Base-by-base conservation (phyloP, 305 asterid species). In the Fraxinus ornus region DNA sequence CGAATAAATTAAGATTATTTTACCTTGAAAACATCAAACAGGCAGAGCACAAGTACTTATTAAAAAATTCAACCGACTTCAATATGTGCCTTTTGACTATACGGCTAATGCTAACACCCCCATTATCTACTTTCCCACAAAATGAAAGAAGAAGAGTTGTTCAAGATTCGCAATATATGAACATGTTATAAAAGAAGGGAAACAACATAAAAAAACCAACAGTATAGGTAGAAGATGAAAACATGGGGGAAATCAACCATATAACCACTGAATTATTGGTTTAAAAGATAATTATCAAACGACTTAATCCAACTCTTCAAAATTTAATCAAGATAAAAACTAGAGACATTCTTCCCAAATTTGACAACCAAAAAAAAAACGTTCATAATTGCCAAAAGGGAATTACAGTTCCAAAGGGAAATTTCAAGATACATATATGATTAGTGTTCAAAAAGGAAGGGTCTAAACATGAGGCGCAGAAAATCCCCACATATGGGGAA, bases 91-190 rank as follows among this genome's bases (percentile, higher is more conserved):
- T 76, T 37, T 1, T 26, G n/a, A 66, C 19, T 66, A 8, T 10
- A 21, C 0, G 15, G 17, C 73, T 66, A 12, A 26, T 35, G 68
- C 75, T 79, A 24, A 36, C 44, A 26, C 66, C 77, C 60, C 60
- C 15, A 75, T 28, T 62, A 72, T 49, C 30, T 49, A 49, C 73
- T 78, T 66, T 32, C 71, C 76, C 30, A 75, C 68, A 36, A 17
- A 36, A 15, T 22, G 81, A 74, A 19, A 52, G 21, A 9, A 74
- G 3, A 32, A 33, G 7, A 41, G 64, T 12, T 13, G 76, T 70
- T 79, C 62, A 55, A 76, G 73, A 57, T 75, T 79, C 78, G 24
- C 44, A 36, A 84, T 36, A 36, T 22, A 75, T 33, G 8, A 66
- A 66, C 76, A 19, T 81, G 80, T 5, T 37, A 47, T 17, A 32